Evolutionary conservation across 176 grass and related monocot genomes (phyloP).

Genomic region (Carex kokanica): DNA sequence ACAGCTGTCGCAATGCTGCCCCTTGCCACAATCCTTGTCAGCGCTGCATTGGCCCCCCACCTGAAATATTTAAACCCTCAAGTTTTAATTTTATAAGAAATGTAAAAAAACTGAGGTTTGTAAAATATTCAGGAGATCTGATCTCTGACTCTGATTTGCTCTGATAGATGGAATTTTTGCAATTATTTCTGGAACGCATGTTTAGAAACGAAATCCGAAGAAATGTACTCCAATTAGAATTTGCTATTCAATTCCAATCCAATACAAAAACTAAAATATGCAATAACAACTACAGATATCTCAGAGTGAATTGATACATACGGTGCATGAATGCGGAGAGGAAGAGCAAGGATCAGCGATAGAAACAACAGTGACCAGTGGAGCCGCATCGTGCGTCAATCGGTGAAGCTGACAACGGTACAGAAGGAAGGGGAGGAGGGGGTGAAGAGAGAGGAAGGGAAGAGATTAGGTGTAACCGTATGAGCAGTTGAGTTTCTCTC

Average conservation of each 20-base stretch:
- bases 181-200: background rate
- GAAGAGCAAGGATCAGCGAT: background rate
- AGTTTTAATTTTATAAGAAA: background rate
- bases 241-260: background rate
- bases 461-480: background rate
- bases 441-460: background rate
- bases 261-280: background rate
- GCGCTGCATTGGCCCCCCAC: conserved; percentile 48
- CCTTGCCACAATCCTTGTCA: conserved; percentile 34
- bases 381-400: background rate
- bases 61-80: conserved; percentile 17
- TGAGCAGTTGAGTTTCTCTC: background rate
- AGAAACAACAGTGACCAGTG: background rate
- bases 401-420: too few relatives aligned
- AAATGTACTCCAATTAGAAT: background rate
- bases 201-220: background rate
- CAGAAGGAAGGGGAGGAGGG: background rate
- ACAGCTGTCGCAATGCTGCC: conserved; percentile 57
- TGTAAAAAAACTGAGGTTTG: background rate
- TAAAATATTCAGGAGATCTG: background rate
- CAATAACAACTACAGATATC: background rate
- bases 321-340: conserved; percentile 17
- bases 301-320: background rate
- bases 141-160: background rate
- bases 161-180: background rate